A percentile compares a stretch with the other conserved stretches of the same genome.
Conservation (phyloP, 1,284 basidiomycete species). For the Cutaneotrichosporon cavernicola region DNA sequence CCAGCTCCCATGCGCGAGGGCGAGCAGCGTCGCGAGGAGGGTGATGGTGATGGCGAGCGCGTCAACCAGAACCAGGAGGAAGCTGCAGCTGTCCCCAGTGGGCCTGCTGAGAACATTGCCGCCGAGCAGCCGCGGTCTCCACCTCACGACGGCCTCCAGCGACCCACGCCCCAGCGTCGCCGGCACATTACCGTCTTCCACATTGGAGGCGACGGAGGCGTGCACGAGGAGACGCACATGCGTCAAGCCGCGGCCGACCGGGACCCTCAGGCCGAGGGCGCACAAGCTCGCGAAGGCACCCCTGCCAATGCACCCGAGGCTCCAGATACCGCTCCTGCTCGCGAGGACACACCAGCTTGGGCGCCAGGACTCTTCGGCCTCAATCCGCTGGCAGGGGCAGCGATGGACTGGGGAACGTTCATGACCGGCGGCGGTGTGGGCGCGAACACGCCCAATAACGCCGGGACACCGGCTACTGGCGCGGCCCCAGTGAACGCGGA, state of each 20-base stretch:
- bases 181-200: slow-evolving; percentile 20
- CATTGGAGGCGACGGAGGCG: not conserved
- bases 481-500: not conserved
- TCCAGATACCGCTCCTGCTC: not conserved
- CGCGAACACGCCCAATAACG: not conserved
- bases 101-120: not conserved
- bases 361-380: not conserved
- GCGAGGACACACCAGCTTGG: not conserved
- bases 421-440: not conserved
- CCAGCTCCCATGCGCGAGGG: slow-evolving; percentile 29
- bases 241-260: not conserved
- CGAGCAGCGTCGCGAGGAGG: slow-evolving; percentile 5
- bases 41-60: not conserved
- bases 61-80: not conserved
- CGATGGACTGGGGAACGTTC: not conserved
- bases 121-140: not conserved
- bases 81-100: not conserved
- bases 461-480: not conserved
- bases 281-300: not conserved
- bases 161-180: slow-evolving; percentile 21
- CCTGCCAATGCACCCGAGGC: not conserved
- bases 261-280: not conserved
- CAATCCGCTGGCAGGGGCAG: not conserved
- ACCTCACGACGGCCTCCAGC: slow-evolving; percentile 6
- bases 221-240: not conserved